Evolutionary conservation across 2,329 filamentous ascomycete species (phyloP).

Genomic region (Ceratocystis diversiconidia): DNA sequence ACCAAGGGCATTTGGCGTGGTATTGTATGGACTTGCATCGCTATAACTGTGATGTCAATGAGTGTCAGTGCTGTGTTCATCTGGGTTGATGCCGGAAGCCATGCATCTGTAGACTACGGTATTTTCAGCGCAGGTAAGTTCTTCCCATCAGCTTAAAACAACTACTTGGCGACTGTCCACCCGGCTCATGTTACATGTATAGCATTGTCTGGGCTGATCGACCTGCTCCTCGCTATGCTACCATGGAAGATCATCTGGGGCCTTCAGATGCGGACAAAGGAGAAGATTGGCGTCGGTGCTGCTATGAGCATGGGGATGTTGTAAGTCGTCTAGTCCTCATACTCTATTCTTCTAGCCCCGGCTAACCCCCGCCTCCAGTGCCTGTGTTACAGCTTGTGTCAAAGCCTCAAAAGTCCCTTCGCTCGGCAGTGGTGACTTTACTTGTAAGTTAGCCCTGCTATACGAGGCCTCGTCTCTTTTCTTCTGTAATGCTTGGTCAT

Average conservation of each 20-base stretch:
- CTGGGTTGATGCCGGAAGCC: slow-evolving; percentile 17
- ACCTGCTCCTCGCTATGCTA: slow-evolving; percentile 29
- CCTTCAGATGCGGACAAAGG: slow-evolving; percentile 28
- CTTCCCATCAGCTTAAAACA: neutral
- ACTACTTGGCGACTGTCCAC: neutral
- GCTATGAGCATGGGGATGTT: slow-evolving; percentile 33
- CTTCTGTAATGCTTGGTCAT: neutral
- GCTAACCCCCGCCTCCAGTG: slow-evolving; percentile 20
- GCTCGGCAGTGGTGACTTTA: slow-evolving; percentile 20
- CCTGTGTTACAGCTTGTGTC: slow-evolving; percentile 24
- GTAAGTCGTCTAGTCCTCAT: slow-evolving; percentile 21
- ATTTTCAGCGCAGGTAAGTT: slow-evolving; percentile 19
- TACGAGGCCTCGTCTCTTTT: neutral
- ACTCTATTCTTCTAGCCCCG: neutral
- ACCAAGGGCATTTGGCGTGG: slow-evolving; percentile 18
- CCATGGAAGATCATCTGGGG: slow-evolving; percentile 31
- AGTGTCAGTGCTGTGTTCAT: slow-evolving; percentile 20
- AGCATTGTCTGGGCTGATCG: slow-evolving; percentile 27
- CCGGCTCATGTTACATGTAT: neutral
- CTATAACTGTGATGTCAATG: slow-evolving; percentile 22
- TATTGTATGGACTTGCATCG: slow-evolving; percentile 22
- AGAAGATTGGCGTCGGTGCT: slow-evolving; percentile 29
- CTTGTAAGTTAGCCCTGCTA: slow-evolving; percentile 9
- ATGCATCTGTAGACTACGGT: slow-evolving; percentile 16
- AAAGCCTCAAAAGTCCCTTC: slow-evolving; percentile 23